Conservation (phyloP, 1,284 basidiomycete genomes). For the Fomes fomentarius region DNA sequence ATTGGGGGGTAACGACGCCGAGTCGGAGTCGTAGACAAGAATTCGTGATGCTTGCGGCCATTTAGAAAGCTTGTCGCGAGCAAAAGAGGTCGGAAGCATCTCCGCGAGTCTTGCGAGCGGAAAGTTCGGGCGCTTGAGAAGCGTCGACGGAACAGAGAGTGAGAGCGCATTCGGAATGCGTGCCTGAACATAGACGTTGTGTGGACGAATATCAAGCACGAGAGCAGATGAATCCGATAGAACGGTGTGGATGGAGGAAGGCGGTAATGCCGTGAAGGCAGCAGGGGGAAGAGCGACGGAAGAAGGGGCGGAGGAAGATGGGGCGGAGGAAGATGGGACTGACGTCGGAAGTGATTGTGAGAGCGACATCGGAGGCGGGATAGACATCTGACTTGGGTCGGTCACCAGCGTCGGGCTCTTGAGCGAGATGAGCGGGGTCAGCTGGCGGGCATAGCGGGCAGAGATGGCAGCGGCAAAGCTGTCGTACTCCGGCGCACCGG, state of each 20-base stretch:
- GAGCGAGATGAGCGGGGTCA: slow-evolving; percentile 19
- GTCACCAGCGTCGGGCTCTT: slow-evolving; percentile 13
- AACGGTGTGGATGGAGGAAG: slow-evolving; percentile 36
- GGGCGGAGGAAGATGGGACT: slow-evolving; percentile 12
- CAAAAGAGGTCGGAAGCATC: slow-evolving; percentile 69
- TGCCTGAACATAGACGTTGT: slow-evolving; percentile 68
- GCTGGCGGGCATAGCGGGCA: slow-evolving; percentile 23
- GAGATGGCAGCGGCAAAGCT: slow-evolving; percentile 24
- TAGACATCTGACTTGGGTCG: background rate
- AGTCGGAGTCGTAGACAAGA: slow-evolving; percentile 85
- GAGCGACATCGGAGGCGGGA: slow-evolving; percentile 8
- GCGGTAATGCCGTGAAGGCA: slow-evolving; percentile 37
- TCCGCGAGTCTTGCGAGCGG: slow-evolving; percentile 72
- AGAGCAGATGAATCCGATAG: slow-evolving; percentile 44
- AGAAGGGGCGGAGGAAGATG: slow-evolving; percentile 10
- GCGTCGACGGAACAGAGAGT: slow-evolving; percentile 91
- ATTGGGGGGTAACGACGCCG: slow-evolving; percentile 44
- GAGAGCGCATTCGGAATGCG: slow-evolving; percentile 80
- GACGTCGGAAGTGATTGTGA: slow-evolving; percentile 18
- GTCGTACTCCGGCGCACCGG: slow-evolving; percentile 19
- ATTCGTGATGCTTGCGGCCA: slow-evolving; percentile 65
- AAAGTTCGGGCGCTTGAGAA: slow-evolving; percentile 88
- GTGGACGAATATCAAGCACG: slow-evolving; percentile 88
- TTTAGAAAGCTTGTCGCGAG: slow-evolving; percentile 61
- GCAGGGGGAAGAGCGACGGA: slow-evolving; percentile 14